Evolutionary conservation across 1,284 basidiomycete genomes (phyloP).

Genomic region (Cryptococcus sp.): DNA sequence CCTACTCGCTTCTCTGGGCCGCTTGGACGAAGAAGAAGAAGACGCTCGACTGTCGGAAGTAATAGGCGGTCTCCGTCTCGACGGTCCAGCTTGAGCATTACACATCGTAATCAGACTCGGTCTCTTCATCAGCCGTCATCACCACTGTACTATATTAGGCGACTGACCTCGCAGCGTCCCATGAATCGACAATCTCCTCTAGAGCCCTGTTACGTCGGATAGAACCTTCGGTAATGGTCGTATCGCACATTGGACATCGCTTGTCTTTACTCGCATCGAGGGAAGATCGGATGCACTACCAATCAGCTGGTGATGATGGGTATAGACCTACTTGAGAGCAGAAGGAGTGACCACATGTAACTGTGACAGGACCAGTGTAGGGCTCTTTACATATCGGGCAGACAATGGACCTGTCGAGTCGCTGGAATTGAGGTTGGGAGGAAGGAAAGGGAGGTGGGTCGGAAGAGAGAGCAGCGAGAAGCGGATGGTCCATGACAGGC

Average conservation of each 20-base stretch:
- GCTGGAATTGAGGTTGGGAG: conserved; percentile 23
- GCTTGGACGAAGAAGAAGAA: conserved; percentile 11
- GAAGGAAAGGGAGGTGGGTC: conserved; percentile 36
- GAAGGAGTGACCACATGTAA: conserved; percentile 45
- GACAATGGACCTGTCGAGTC: conserved; percentile 33
- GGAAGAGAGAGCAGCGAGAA: conserved; percentile 21
- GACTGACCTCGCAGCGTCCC: conserved; percentile 39
- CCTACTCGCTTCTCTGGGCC: conserved; percentile 8
- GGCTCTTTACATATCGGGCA: conserved; percentile 44
- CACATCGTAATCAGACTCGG: conserved; percentile 18
- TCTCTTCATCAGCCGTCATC: conserved; percentile 3
- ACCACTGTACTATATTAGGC: background rate
- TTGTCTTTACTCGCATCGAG: conserved; percentile 26
- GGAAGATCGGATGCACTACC: conserved; percentile 39
- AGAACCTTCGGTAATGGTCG: conserved; percentile 29
- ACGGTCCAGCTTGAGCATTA: conserved; percentile 11
- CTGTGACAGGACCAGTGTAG: conserved; percentile 36
- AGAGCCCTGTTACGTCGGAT: conserved; percentile 40
- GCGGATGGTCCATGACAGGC: conserved; percentile 21
- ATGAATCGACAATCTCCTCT: conserved; percentile 43
- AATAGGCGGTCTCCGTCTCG: conserved; percentile 14
- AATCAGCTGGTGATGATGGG: conserved; percentile 2
- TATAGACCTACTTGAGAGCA: conserved; percentile 39
- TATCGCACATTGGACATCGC: conserved; percentile 39
- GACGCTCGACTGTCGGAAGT: conserved; percentile 16